phyloP scores from a whole-genome alignment of 1,284 basidiomycete species.

The Pseudozyma tsukubaensis region DNA sequence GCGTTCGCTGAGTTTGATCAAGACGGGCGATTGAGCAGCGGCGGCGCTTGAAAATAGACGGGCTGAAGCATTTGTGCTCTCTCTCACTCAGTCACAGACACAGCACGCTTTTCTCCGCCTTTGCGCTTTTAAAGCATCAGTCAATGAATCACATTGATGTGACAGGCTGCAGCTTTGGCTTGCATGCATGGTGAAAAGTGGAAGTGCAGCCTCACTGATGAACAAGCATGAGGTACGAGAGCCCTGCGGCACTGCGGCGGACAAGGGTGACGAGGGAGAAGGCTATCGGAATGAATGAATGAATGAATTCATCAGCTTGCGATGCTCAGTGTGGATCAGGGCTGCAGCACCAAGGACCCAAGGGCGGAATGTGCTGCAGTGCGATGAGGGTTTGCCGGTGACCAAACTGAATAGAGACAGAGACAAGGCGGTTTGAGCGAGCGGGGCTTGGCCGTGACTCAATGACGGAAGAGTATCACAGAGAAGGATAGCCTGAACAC shows the following conservation, averaged over 20 bases:
- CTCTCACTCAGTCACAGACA: too few relatives aligned
- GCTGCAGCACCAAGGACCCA: neutral
- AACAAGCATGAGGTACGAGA: too few relatives aligned
- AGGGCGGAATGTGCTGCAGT: conserved; percentile 1
- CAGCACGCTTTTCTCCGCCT: too few relatives aligned
- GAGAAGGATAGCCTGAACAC: neutral
- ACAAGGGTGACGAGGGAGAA: too few relatives aligned
- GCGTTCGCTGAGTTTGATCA: neutral
- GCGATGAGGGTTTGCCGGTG: neutral
- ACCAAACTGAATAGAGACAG: neutral
- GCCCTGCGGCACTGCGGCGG: too few relatives aligned
- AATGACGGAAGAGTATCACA: neutral
- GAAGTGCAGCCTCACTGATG: too few relatives aligned
- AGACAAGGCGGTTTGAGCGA: neutral
- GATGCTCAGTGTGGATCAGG: neutral
- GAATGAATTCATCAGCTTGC: too few relatives aligned
- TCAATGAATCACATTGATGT: neutral
- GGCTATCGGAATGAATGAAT: too few relatives aligned
- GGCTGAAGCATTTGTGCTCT: too few relatives aligned
- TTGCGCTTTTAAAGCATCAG: neutral
- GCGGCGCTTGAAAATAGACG: neutral
- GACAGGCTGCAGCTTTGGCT: neutral
- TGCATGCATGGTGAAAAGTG: neutral
- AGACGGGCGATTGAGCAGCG: neutral
- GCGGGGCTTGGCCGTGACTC: neutral